These are phyloP conservation scores for Rhodotorula graminis DNA, from an alignment of 768 basidiomycete species.

Conservation along the genomic window DNA sequence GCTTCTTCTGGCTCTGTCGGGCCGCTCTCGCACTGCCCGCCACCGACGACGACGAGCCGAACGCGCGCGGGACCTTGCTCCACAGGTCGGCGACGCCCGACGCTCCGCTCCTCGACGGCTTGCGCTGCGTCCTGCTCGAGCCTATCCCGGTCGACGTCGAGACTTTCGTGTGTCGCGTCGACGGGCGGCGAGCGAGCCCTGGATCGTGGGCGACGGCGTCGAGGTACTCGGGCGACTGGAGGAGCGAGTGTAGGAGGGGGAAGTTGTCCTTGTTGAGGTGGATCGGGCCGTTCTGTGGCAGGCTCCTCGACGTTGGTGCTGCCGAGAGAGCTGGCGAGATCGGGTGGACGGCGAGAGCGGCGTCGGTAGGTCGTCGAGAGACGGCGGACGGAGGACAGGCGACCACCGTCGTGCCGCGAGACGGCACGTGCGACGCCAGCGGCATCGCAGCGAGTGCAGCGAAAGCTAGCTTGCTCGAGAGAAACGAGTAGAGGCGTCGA, in stretches of 20 bases:
- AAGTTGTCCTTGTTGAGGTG: background rate
- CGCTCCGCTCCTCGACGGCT: background rate
- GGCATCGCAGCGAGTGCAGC: no score
- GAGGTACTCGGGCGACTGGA: background rate
- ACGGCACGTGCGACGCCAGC: background rate
- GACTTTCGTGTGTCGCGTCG: background rate
- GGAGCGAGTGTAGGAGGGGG: constrained; percentile 8
- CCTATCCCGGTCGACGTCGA: background rate
- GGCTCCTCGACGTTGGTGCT: no score
- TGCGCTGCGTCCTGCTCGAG: background rate
- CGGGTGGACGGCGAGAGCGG: background rate
- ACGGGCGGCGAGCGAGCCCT: background rate
- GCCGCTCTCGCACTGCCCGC: background rate
- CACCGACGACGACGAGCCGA: background rate
- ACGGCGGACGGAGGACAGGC: no score
- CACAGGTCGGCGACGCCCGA: background rate
- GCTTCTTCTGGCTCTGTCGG: background rate
- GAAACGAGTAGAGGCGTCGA: no score
- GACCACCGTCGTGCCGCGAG: no score
- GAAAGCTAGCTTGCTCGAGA: no score
- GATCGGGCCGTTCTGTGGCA: background rate
- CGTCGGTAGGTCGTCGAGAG: no score
- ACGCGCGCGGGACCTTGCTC: background rate
- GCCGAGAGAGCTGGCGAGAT: no score
- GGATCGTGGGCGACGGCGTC: background rate